A percentile compares a stretch with the other conserved stretches of the same genome.
Evolutionary conservation across 805 yeast genomes (phyloP).

Genomic region (Soucietia sequanensis): DNA sequence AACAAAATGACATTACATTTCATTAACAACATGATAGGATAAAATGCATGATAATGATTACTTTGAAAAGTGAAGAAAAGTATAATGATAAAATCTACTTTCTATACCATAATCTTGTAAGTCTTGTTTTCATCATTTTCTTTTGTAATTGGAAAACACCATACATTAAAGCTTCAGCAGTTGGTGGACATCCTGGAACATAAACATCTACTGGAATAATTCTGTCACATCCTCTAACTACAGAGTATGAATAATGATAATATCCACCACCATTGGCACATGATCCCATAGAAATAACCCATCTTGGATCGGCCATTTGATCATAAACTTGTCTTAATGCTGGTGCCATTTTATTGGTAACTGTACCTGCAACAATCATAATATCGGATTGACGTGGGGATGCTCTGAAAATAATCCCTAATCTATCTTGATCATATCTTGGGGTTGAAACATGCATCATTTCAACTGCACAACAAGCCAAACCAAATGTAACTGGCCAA

Average conservation of each 20-base stretch:
- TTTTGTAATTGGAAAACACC: conserved; percentile 87
- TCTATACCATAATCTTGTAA: conserved; percentile 86
- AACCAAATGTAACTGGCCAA: conserved; percentile 92
- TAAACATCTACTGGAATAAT: conserved; percentile 86
- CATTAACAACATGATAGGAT: too few species aligned
- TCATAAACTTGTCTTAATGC: conserved; percentile 90
- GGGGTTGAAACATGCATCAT: conserved; percentile 95
- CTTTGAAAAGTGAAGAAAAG: too few species aligned
- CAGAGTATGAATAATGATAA: conserved; percentile 85
- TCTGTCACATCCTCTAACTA: conserved; percentile 88
- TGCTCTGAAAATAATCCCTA: conserved; percentile 91
- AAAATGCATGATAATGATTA: too few species aligned
- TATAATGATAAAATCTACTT: too few species aligned
- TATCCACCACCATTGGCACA: conserved; percentile 95
- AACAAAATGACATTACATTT: too few species aligned
- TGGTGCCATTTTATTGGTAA: conserved; percentile 92
- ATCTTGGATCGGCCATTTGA: conserved; percentile 92
- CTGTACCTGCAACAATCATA: conserved; percentile 89
- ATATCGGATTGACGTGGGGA: conserved; percentile 92
- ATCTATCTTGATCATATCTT: conserved; percentile 86
- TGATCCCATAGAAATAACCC: conserved; percentile 94
- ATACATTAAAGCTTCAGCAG: conserved; percentile 87
- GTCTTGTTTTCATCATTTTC: conserved; percentile 81
- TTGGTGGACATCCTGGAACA: conserved; percentile 93
- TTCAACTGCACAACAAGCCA: conserved; percentile 93